Evolutionary conservation across 768 basidiomycete genomes (phyloP), one percentile per base, ranked within the genome.

Genomic region (Megacollybia marginata): DNA sequence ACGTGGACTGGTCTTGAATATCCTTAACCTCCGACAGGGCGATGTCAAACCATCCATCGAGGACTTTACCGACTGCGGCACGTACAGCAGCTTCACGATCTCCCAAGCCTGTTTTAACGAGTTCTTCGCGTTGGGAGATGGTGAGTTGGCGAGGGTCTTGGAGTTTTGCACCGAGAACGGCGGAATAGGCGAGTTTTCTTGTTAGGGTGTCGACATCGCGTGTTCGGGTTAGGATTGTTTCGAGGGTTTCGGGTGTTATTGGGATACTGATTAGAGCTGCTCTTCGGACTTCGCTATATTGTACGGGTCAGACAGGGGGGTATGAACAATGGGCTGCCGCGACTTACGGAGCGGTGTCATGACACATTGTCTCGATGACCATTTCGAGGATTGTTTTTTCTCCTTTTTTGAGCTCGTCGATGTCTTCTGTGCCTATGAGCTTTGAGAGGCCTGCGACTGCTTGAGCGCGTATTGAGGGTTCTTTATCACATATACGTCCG

Each of bases 31-130:
- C 70, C 8, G 59, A 64, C 13, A 69, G 53, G 7, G 82, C 79
- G 9, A 74, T 68, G 46, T 92, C 88, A 16, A 92, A 80, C 95
- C 95, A 98, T 15, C 75, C 74, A 0, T 77, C 80, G 19, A 95
- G 70, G 54, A 97, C 74, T 48, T 82, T 84, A 4, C 80, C 85
- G 0, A 91, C 86, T 0, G 92, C 90, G n/a, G 84, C 73, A 20
- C 88, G 74, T 2, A 97, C 94, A 2, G 69, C 70, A 0, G 83
- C 80, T 55, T 97, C 94, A 31, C 95, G 75, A 65, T 97, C 95
- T 0, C 92, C 88, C 4, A 97, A 71, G 0, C 95, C 95, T 55
- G 90, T 82, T 40, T 83, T 82, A n/a, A 95, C 79, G 40, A 95
- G 74, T 48, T 82, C 74, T 59, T 95, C 90, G 34, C 95, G 77